These are phyloP conservation scores for Sporothrix luriei DNA, from an alignment of 2,329 filamentous ascomycete genomes.

Conservation along the genomic window DNA sequence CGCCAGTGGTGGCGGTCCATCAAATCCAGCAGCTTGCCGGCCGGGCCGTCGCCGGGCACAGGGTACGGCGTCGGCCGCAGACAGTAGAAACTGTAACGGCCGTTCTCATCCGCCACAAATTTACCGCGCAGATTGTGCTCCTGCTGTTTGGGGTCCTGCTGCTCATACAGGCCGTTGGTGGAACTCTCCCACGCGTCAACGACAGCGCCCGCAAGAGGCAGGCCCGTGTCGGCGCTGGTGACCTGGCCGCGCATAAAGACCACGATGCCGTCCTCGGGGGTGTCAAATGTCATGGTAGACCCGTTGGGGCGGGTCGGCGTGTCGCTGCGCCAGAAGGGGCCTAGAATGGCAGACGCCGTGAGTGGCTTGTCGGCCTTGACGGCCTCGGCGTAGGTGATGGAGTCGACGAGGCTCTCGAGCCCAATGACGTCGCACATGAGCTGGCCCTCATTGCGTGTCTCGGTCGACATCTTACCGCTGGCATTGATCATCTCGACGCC, in stretches of 20 bases:
- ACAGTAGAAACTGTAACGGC: conserved; percentile 64
- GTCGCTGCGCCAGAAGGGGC: conserved; percentile 67
- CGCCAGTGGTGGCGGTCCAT: conserved; percentile 45
- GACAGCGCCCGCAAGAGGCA: conserved; percentile 57
- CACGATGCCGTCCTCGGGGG: conserved; percentile 47
- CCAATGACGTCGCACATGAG: conserved; percentile 65
- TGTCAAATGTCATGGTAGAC: conserved; percentile 53
- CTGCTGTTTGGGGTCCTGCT: conserved; percentile 60
- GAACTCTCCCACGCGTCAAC: conserved; percentile 68
- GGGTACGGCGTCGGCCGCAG: conserved; percentile 62
- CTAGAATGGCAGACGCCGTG: conserved; percentile 60
- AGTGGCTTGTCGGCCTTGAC: conserved; percentile 47
- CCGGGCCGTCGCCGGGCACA: conserved; percentile 39
- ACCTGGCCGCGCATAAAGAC: conserved; percentile 58
- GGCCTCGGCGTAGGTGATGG: conserved; percentile 63
- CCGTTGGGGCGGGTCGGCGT: conserved; percentile 62
- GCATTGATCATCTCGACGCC: conserved; percentile 65
- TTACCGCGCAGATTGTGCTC: conserved; percentile 36
- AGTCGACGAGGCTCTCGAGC: conserved; percentile 63
- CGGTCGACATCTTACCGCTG: conserved; percentile 60
- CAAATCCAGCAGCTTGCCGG: conserved; percentile 43
- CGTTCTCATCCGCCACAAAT: conserved; percentile 51
- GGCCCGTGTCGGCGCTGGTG: conserved; percentile 49
- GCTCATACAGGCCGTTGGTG: conserved; percentile 66
- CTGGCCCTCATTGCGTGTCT: conserved; percentile 64